These are phyloP conservation scores for Hydnomerulius pinastri DNA, from an alignment of 768 basidiomycete genomes.

Conservation along the genomic window DNA sequence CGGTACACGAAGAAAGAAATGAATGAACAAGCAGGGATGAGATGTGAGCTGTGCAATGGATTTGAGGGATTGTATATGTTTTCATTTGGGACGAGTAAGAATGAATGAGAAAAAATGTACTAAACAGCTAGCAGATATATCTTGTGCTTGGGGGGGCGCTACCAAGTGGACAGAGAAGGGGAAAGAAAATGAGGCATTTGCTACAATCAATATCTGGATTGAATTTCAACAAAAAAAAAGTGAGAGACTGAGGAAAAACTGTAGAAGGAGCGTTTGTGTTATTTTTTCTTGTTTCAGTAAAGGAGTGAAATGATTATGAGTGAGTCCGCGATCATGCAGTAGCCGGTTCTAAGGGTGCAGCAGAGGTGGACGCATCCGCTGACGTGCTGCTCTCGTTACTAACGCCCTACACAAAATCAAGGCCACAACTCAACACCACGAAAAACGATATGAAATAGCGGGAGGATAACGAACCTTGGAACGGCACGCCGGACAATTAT, in stretches of 20 bases:
- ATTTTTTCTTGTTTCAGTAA: background rate
- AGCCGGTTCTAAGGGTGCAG: conserved; percentile 3
- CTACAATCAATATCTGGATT: conserved; percentile 13
- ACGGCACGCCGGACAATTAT: conserved; percentile 92
- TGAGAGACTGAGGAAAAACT: background rate
- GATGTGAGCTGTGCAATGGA: too few relatives aligned
- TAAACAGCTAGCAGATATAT: conserved; percentile 27
- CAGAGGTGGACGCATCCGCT: conserved; percentile 6
- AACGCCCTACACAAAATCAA: conserved; percentile 23
- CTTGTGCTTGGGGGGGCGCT: conserved; percentile 9
- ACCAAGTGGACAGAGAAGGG: conserved; percentile 11
- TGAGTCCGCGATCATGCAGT: conserved; percentile 10
- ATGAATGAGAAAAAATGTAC: conserved; percentile 6
- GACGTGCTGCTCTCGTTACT: conserved; percentile 14
- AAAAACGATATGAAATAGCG: background rate
- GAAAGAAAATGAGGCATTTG: conserved; percentile 4
- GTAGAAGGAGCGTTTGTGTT: background rate
- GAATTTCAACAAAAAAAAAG: conserved; percentile 2
- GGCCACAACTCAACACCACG: background rate
- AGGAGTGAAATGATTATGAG: conserved; percentile 2
- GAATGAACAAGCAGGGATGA: too few relatives aligned
- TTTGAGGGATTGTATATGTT: conserved; percentile 10
- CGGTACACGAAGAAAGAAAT: background rate
- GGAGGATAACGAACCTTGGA: conserved; percentile 53
- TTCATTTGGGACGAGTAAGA: conserved; percentile 11